phyloP scores from a whole-genome alignment of 306 rosid genomes.

The Purshia tridentata region DNA sequence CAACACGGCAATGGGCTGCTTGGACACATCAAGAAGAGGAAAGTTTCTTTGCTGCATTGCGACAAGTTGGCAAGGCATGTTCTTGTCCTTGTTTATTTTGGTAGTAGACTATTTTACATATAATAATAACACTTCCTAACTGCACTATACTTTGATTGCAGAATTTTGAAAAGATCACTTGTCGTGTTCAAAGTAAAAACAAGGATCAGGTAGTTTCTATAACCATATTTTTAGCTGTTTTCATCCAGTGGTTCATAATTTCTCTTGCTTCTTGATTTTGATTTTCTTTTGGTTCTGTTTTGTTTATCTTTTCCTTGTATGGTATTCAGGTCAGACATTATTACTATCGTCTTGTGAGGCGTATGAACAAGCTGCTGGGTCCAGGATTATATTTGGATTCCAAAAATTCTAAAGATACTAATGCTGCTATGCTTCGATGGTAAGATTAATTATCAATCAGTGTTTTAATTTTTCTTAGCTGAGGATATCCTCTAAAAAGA shows the following conservation, averaged over 20 bases:
- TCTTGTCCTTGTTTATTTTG: constrained; percentile 9
- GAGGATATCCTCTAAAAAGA: not conserved
- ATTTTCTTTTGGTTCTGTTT: not conserved
- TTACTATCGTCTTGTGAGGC: constrained; percentile 96
- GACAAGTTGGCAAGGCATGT: constrained; percentile 92
- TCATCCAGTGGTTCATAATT: not conserved
- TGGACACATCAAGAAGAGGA: constrained; percentile 99
- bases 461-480: not conserved
- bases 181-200: constrained; percentile 95
- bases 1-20: constrained; percentile 99
- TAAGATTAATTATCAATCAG: constrained; percentile 29
- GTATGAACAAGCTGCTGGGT: constrained; percentile 97
- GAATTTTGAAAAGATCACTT: constrained; percentile 97
- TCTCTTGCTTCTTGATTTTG: constrained; percentile 14
- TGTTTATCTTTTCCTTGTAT: not conserved
- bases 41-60: constrained; percentile 90
- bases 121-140: constrained; percentile 23
- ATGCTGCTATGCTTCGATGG: constrained; percentile 99
- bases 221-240: not conserved
- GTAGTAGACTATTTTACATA: constrained; percentile 16
- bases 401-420: constrained; percentile 88
- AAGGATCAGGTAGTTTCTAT: constrained; percentile 70
- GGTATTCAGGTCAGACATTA: constrained; percentile 85
- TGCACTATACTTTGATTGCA: constrained; percentile 37
- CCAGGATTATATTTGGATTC: constrained; percentile 92